Percentiles rank a stretch among this genome's conserved stretches.
These are phyloP conservation scores for Cladorrhinum sp. DNA, from an alignment of 2,329 filamentous ascomycete species.

Conservation along the genomic window DNA sequence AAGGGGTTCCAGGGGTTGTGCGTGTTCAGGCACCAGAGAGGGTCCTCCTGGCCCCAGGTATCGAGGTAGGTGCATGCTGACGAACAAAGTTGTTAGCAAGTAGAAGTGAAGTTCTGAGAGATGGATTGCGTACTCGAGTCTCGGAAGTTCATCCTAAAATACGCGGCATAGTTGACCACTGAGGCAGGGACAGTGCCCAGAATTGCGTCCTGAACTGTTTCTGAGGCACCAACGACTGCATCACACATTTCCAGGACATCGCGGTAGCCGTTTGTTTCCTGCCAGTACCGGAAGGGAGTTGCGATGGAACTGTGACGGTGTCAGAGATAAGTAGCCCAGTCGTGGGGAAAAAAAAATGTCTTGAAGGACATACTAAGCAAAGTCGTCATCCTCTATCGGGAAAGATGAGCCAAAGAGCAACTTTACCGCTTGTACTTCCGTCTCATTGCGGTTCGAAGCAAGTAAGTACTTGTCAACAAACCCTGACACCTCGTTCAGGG, in stretches of 20 bases:
- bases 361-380: conserved; percentile 22
- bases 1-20: conserved; percentile 24
- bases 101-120: background rate
- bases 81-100: background rate
- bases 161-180: conserved; percentile 22
- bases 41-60: conserved; percentile 25
- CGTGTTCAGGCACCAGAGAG: conserved; percentile 27
- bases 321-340: background rate
- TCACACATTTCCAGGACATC: conserved; percentile 24
- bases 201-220: conserved; percentile 7
- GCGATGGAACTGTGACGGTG: conserved; percentile 18
- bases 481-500: conserved; percentile 15
- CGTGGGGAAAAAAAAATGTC: background rate
- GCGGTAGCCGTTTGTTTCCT: conserved; percentile 22
- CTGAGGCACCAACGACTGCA: conserved; percentile 8
- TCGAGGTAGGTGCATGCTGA: conserved; percentile 26
- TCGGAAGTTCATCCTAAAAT: conserved; percentile 22
- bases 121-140: conserved; percentile 17
- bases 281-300: conserved; percentile 24
- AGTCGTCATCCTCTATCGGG: conserved; percentile 25
- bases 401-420: conserved; percentile 20
- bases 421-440: conserved; percentile 20
- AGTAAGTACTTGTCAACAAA: conserved; percentile 24
- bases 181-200: conserved; percentile 20
- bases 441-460: conserved; percentile 7